phyloP scores from a whole-genome alignment of 73 alveolate genomes.

The Stentor coeruleus region DNA sequence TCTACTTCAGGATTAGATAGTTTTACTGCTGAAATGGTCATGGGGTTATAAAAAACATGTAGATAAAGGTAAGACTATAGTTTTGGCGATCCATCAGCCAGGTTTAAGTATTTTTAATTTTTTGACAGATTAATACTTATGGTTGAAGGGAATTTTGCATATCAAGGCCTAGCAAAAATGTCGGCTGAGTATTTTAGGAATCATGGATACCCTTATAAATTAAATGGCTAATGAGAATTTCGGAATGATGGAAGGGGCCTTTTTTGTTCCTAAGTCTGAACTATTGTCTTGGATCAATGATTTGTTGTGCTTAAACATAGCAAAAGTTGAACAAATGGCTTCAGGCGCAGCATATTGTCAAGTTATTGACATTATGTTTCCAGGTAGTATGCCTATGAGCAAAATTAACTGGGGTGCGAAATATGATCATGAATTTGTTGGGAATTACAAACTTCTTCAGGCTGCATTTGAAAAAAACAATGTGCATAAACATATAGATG shows the following conservation, averaged over 20 bases:
- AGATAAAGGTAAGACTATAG: too few species aligned
- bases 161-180: too few species aligned
- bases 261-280: constrained; percentile 82
- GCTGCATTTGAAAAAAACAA: constrained; percentile 76
- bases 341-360: constrained; percentile 88
- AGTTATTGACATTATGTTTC: constrained; percentile 81
- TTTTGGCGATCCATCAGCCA: too few species aligned
- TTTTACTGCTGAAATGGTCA: too few species aligned
- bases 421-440: constrained; percentile 85
- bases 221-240: constrained; percentile 45
- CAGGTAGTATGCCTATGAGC: constrained; percentile 73
- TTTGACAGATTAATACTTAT: too few species aligned
- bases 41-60: too few species aligned
- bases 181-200: too few species aligned
- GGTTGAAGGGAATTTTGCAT: too few species aligned
- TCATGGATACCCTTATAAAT: too few species aligned
- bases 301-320: constrained; percentile 57
- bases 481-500: constrained; percentile 79
- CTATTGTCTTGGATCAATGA: constrained; percentile 73
- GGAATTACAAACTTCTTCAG: constrained; percentile 83
- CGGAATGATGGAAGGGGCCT: constrained; percentile 92
- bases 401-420: constrained; percentile 92
- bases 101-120: too few species aligned
- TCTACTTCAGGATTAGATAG: too few species aligned
- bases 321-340: constrained; percentile 78